Percentiles rank a stretch among this genome's conserved stretches.
phyloP scores from a whole-genome alignment of 805 yeast species.

The Pichia phayaonensis region DNA sequence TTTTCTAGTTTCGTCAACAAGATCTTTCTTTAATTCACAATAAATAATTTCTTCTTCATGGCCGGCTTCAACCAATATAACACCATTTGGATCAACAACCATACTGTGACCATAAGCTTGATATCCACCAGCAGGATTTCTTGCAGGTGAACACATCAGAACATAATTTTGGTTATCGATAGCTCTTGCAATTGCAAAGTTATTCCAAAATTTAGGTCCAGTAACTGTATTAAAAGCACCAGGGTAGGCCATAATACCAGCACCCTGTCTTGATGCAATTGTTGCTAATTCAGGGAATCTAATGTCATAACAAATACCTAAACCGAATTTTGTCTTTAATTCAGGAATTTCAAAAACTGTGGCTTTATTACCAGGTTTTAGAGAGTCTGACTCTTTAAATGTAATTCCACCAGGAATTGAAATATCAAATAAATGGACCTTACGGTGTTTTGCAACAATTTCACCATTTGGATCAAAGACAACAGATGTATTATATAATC shows the following conservation, averaged over 20 bases:
- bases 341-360: constrained; percentile 66
- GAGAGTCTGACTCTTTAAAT: constrained; percentile 70
- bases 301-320: constrained; percentile 81
- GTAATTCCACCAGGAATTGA: constrained; percentile 88
- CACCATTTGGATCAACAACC: constrained; percentile 57
- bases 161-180: constrained; percentile 70
- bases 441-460: constrained; percentile 81
- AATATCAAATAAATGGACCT: constrained; percentile 86
- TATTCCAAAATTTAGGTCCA: constrained; percentile 79
- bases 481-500: constrained; percentile 64
- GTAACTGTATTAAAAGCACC: constrained; percentile 82
- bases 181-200: constrained; percentile 65
- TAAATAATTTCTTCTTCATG: constrained; percentile 70
- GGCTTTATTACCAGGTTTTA: constrained; percentile 74
- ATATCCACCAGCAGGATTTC: constrained; percentile 51
- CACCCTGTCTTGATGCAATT: constrained; percentile 56
- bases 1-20: constrained; percentile 47
- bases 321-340: constrained; percentile 58
- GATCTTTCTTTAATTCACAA: constrained; percentile 62
- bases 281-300: constrained; percentile 74
- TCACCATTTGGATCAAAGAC: constrained; percentile 68
- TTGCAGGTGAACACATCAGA: constrained; percentile 80
- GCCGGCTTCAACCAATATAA: constrained; percentile 62
- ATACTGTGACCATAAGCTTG: constrained; percentile 64
- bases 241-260: constrained; percentile 74